These are phyloP conservation scores for Periconia sp. DNA, from an alignment of 2,329 filamentous ascomycete genomes.

Conservation along the genomic window DNA sequence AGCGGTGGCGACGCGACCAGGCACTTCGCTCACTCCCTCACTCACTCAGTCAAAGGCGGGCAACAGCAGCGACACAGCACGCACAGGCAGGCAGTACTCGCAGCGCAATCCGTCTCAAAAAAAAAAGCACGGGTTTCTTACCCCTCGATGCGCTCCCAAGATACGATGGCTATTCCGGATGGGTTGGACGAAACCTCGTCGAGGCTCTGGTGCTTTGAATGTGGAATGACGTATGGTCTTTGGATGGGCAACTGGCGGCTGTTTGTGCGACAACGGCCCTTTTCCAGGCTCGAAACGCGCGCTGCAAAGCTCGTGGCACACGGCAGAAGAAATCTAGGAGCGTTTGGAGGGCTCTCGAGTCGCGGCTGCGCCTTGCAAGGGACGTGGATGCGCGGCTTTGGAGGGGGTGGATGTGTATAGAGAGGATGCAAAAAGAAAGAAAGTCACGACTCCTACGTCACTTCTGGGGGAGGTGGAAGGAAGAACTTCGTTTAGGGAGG, in stretches of 20 bases:
- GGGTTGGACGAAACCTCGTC: not conserved
- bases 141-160: not conserved
- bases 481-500: not conserved
- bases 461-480: not conserved
- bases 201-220: not conserved
- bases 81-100: not conserved
- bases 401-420: not conserved
- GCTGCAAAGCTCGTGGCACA: not conserved
- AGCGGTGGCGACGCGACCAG: not conserved
- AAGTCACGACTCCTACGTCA: not conserved
- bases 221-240: slow-evolving; percentile 2
- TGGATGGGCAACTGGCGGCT: not conserved
- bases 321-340: not conserved
- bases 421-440: not conserved
- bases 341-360: not conserved
- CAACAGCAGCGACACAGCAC: not conserved
- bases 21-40: not conserved
- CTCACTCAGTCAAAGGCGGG: too few species aligned
- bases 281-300: not conserved
- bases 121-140: not conserved
- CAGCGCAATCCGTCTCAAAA: not conserved
- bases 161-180: too few species aligned
- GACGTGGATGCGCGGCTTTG: not conserved
- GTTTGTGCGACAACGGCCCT: not conserved
- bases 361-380: not conserved